These are phyloP conservation scores for Thalassia testudinum DNA, from an alignment of 116 monocot genomes.

Conservation along the genomic window DNA sequence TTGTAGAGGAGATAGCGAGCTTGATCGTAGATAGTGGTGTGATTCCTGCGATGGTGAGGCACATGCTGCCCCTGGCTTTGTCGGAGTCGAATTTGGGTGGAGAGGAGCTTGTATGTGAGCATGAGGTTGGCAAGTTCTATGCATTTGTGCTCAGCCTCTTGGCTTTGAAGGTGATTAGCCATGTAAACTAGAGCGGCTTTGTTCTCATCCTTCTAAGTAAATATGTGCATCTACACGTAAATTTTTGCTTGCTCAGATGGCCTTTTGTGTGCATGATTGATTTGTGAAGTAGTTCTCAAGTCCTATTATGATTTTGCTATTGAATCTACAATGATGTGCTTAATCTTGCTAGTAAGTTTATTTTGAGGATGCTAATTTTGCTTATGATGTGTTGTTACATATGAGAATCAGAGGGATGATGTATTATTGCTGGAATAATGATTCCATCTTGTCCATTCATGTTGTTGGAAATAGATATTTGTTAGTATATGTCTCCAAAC, in stretches of 20 bases:
- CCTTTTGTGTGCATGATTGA: not conserved
- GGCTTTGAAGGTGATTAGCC: constrained; percentile 60
- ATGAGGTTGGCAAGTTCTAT: constrained; percentile 83
- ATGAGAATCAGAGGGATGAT: not conserved
- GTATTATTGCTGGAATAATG: not conserved
- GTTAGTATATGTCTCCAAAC: not conserved
- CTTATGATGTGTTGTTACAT: not conserved
- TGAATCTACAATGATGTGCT: too few relatives aligned
- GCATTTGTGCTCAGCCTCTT: constrained; percentile 88
- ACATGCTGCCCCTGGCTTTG: constrained; percentile 46
- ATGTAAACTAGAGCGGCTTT: not conserved
- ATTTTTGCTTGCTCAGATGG: not conserved
- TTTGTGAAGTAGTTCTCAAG: too few relatives aligned
- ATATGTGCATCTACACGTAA: not conserved
- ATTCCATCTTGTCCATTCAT: too few relatives aligned
- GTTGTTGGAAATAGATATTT: too few relatives aligned
- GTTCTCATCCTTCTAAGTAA: not conserved
- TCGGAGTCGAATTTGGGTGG: constrained; percentile 3
- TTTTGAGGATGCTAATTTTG: not conserved
- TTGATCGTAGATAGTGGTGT: constrained; percentile 70
- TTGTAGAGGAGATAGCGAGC: constrained; percentile 80
- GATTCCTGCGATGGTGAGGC: constrained; percentile 74
- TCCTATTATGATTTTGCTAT: not conserved
- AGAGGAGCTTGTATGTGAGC: constrained; percentile 45
- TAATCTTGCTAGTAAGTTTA: not conserved